Conservation (phyloP, 768 basidiomycete genomes). For the Tylopilus cervinicoccineus region DNA sequence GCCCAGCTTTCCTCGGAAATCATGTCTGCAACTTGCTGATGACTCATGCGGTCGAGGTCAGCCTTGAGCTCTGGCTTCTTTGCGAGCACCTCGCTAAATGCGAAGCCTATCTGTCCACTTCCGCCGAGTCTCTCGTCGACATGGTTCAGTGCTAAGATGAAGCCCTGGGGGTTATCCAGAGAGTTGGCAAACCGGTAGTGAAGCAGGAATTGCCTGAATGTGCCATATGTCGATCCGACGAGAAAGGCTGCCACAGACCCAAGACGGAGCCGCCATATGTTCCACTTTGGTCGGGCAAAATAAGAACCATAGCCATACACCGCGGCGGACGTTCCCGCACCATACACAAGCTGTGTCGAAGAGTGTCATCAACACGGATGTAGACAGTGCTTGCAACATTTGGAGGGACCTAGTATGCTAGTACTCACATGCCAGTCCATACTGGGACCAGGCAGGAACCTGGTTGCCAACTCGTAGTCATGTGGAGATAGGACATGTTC, state of each 20-base stretch:
- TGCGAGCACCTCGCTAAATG: conserved; percentile 22
- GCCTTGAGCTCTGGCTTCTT: conserved; percentile 12
- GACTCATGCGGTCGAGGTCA: conserved; percentile 1
- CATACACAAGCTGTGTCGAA: conserved; percentile 19
- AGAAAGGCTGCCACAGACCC: conserved; percentile 23
- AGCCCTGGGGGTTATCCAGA: conserved; percentile 29
- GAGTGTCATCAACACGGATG: conserved; percentile 2
- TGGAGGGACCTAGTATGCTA: not conserved
- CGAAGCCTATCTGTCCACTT: conserved; percentile 25
- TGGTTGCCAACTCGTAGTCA: conserved; percentile 54
- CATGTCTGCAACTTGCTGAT: conserved; percentile 4
- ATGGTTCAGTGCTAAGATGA: conserved; percentile 29
- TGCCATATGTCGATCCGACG: conserved; percentile 32
- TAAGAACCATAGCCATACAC: conserved; percentile 25
- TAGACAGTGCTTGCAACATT: not conserved
- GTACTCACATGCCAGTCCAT: conserved; percentile 41
- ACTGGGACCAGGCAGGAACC: conserved; percentile 50
- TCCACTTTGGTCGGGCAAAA: conserved; percentile 28
- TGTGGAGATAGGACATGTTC: conserved; percentile 29
- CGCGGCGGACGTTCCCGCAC: conserved; percentile 20
- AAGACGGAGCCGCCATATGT: conserved; percentile 22
- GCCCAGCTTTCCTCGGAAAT: conserved; percentile 18
- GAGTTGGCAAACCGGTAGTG: conserved; percentile 30
- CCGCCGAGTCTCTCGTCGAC: conserved; percentile 31
- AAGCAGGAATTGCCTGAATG: conserved; percentile 25